Evolutionary conservation across 331 rosid genomes (phyloP).

Genomic region (Ulmus americana): DNA sequence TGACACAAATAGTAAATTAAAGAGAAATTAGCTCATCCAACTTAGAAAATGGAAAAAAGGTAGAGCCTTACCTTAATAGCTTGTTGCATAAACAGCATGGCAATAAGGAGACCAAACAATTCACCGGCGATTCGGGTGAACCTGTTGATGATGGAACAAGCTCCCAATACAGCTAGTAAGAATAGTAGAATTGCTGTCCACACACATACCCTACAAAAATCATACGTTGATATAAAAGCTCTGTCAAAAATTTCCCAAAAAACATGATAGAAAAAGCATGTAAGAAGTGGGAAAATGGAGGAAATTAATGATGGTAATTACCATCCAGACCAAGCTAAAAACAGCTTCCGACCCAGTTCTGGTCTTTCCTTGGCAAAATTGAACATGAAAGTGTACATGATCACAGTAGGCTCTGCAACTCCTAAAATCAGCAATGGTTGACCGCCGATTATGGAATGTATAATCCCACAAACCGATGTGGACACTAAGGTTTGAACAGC

Average conservation of each 20-base stretch:
- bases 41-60: not conserved
- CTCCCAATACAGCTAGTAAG: conserved; percentile 75
- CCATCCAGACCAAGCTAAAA: conserved; percentile 97
- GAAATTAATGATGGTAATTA: conserved; percentile 10
- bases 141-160: conserved; percentile 91
- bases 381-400: conserved; percentile 96
- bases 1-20: not conserved
- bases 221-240: not conserved
- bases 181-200: conserved; percentile 84
- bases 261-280: not conserved
- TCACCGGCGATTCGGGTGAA: conserved; percentile 95
- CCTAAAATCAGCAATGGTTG: conserved; percentile 89
- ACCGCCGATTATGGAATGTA: conserved; percentile 91
- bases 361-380: conserved; percentile 79
- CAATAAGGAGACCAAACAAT: conserved; percentile 83
- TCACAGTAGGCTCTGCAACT: conserved; percentile 98
- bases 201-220: conserved; percentile 74
- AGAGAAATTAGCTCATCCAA: not conserved
- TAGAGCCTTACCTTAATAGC: conserved; percentile 60
- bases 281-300: not conserved
- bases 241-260: too few relatives aligned
- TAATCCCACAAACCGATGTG: conserved; percentile 81
- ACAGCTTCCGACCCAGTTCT: conserved; percentile 64
- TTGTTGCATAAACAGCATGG: conserved; percentile 99
- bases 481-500: conserved; percentile 95